Evolutionary conservation across 768 basidiomycete genomes (phyloP).

Genomic region (Pulveroboletus sp.): DNA sequence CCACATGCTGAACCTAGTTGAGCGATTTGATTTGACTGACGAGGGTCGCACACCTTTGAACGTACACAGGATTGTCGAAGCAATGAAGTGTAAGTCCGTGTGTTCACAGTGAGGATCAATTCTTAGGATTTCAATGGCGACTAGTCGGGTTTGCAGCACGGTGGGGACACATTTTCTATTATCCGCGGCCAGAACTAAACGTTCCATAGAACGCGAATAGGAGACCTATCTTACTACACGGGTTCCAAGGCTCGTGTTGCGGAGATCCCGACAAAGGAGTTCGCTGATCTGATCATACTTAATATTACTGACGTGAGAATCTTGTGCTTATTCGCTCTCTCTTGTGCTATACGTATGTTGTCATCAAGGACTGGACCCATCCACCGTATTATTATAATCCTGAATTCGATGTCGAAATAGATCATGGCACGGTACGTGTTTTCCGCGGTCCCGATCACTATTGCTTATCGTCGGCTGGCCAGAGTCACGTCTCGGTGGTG

Average conservation of each 20-base stretch:
- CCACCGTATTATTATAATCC: conserved; percentile 80
- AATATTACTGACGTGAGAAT: conserved; percentile 83
- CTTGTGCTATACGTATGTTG: conserved; percentile 11
- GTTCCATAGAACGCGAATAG: conserved; percentile 67
- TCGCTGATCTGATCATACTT: conserved; percentile 51
- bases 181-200: conserved; percentile 6
- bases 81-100: conserved; percentile 67
- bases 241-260: conserved; percentile 53
- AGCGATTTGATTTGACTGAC: conserved; percentile 56
- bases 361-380: conserved; percentile 71
- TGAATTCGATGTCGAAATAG: conserved; percentile 66
- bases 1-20: conserved; percentile 88
- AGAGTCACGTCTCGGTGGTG: conserved; percentile 83
- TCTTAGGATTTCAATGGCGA: conserved; percentile 5
- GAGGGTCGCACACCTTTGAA: conserved; percentile 57
- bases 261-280: conserved; percentile 66
- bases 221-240: conserved; percentile 64
- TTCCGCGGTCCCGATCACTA: conserved; percentile 1
- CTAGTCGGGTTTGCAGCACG: conserved; percentile 64
- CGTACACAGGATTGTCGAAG: conserved; percentile 79
- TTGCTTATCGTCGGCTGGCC: conserved; percentile 8
- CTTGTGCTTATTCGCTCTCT: not conserved
- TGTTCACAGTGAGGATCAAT: conserved; percentile 10
- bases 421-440: conserved; percentile 72
- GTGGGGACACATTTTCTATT: conserved; percentile 27